Evolutionary conservation across 768 basidiomycete species (phyloP).

Genomic region (Heimioporus sp.): DNA sequence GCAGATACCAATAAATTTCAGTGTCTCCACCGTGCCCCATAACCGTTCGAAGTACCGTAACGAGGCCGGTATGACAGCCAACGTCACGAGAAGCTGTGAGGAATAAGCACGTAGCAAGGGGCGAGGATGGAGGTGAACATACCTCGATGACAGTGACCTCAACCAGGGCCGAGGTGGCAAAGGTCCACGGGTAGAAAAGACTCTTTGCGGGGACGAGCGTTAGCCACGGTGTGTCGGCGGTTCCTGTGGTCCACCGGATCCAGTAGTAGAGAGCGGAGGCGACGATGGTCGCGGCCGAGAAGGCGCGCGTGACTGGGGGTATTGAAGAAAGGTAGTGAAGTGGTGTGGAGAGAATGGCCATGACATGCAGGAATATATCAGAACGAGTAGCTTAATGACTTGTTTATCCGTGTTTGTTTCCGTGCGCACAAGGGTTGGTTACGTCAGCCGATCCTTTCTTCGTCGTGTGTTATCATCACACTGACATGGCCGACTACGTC

Average conservation of each 20-base stretch:
- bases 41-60: conserved; percentile 90
- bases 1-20: conserved; percentile 82
- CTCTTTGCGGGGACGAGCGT: conserved; percentile 79
- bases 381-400: neutral
- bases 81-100: conserved; percentile 68
- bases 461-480: conserved; percentile 7
- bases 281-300: conserved; percentile 59
- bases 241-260: conserved; percentile 53
- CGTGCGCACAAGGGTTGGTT: conserved; percentile 16
- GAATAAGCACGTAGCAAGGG: conserved; percentile 4
- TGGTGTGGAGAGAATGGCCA: conserved; percentile 79
- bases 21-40: conserved; percentile 85
- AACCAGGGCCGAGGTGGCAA: conserved; percentile 85
- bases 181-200: conserved; percentile 89
- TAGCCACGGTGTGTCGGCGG: conserved; percentile 59
- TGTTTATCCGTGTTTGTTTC: conserved; percentile 27
- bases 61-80: conserved; percentile 77
- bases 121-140: conserved; percentile 25
- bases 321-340: conserved; percentile 65
- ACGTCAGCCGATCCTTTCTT: conserved; percentile 28
- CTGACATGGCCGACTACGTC: conserved; percentile 77
- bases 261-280: conserved; percentile 62
- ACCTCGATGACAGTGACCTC: conserved; percentile 87
- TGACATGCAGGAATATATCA: conserved; percentile 28
- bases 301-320: conserved; percentile 76